These are phyloP conservation scores for Fonsecaea multimorphosa DNA, from an alignment of 2,329 filamentous ascomycete genomes.

Conservation along the genomic window DNA sequence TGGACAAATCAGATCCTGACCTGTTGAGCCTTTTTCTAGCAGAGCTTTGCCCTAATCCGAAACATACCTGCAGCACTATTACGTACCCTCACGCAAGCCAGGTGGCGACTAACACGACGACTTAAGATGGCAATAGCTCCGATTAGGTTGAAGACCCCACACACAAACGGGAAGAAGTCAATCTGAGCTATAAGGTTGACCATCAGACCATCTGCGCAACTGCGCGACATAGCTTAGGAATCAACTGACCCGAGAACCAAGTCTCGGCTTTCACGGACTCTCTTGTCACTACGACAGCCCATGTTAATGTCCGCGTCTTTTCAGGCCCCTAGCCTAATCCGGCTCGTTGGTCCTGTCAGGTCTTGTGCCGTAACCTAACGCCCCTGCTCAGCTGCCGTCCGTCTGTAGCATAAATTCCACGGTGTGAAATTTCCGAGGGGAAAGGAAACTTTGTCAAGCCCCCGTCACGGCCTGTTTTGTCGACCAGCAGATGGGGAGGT, in stretches of 20 bases:
- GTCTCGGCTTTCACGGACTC: neutral
- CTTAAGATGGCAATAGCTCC: neutral
- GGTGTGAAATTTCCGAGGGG: neutral
- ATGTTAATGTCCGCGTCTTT: neutral
- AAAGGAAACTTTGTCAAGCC: neutral
- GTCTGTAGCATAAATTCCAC: neutral
- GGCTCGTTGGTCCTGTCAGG: neutral
- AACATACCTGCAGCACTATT: neutral
- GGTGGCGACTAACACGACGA: neutral
- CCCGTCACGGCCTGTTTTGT: neutral
- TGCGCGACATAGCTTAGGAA: neutral
- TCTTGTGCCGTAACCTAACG: neutral
- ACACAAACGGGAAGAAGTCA: neutral
- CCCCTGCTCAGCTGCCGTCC: neutral
- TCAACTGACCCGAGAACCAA: neutral
- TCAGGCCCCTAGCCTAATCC: neutral
- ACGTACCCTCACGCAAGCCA: neutral
- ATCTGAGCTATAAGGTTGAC: neutral
- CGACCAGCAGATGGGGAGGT: neutral
- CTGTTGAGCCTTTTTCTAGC: neutral
- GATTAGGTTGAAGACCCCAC: neutral
- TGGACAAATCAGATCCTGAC: neutral
- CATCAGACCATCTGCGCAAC: neutral
- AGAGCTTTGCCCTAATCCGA: slow-evolving; percentile 1
- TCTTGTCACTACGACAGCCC: neutral